Evolutionary conservation across 2,329 filamentous ascomycete species (phyloP).

Genomic region (Calonectria pseudoreteaudii): DNA sequence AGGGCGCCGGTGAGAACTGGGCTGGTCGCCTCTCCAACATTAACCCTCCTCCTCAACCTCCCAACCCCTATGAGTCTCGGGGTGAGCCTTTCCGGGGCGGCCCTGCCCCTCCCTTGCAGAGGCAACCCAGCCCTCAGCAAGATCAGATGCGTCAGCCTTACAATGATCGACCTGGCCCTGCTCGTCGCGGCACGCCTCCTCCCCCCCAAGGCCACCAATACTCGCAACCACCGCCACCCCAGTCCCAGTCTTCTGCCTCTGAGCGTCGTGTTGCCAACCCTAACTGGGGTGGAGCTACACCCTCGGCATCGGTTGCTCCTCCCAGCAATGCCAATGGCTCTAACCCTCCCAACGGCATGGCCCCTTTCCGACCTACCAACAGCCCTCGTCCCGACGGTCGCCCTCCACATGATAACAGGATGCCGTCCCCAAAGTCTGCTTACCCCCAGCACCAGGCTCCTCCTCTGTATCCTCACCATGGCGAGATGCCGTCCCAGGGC

Average conservation of each 20-base stretch:
- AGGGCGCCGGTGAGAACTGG: slow-evolving; percentile 65
- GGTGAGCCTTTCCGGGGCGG: slow-evolving; percentile 76
- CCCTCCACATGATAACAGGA: slow-evolving; percentile 83
- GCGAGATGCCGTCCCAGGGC: slow-evolving; percentile 69
- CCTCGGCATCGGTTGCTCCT: slow-evolving; percentile 52
- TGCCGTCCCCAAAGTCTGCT: slow-evolving; percentile 89
- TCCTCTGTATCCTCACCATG: slow-evolving; percentile 75
- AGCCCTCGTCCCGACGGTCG: slow-evolving; percentile 89
- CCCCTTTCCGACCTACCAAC: slow-evolving; percentile 77
- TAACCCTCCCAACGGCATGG: slow-evolving; percentile 64
- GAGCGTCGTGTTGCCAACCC: slow-evolving; percentile 70
- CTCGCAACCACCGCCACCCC: slow-evolving; percentile 60
- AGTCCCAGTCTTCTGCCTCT: slow-evolving; percentile 60
- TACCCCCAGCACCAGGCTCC: slow-evolving; percentile 80
- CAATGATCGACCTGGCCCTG: slow-evolving; percentile 55
- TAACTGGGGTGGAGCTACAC: slow-evolving; percentile 68
- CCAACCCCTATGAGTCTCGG: slow-evolving; percentile 84
- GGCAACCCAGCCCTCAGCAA: slow-evolving; percentile 81
- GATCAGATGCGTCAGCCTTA: slow-evolving; percentile 75
- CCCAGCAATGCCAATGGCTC: slow-evolving; percentile 52
- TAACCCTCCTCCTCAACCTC: slow-evolving; percentile 78
- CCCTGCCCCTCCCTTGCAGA: slow-evolving; percentile 73
- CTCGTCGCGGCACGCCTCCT: slow-evolving; percentile 65
- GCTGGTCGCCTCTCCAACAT: slow-evolving; percentile 81
- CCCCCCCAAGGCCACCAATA: slow-evolving; percentile 64